These are phyloP conservation scores for Citrullus amarus DNA, from an alignment of 306 rosid species.

Conservation along the genomic window DNA sequence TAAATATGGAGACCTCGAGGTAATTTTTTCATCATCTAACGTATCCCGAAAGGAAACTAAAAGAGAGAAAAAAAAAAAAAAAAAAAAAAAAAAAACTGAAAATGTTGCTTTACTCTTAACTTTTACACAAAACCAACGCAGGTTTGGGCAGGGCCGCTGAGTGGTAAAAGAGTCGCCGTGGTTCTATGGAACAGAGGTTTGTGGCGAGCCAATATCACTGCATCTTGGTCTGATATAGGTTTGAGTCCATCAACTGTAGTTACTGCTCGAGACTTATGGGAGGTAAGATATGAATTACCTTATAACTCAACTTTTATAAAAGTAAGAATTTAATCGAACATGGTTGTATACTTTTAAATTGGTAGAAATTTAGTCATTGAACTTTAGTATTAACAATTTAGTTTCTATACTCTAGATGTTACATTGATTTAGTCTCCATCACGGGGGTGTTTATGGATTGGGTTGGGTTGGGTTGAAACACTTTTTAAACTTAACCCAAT, in stretches of 20 bases:
- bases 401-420: no score
- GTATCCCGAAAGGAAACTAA: neutral
- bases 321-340: no score
- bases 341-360: no score
- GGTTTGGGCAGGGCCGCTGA: conserved; percentile 76
- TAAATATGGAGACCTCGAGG: conserved; percentile 43
- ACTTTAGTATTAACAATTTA: no score
- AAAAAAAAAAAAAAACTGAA: neutral
- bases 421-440: no score
- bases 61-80: neutral
- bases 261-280: conserved; percentile 54
- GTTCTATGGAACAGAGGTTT: conserved; percentile 57
- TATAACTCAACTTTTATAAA: no score
- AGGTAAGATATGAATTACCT: conserved; percentile 23
- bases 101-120: neutral
- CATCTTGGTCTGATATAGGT: conserved; percentile 55
- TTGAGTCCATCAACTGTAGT: conserved; percentile 22
- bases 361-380: no score
- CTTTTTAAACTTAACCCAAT: no score
- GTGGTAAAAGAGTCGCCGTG: conserved; percentile 32
- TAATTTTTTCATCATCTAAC: conserved; percentile 10
- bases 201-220: conserved; percentile 35
- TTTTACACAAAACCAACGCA: conserved; percentile 10
- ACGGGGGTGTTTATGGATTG: no score
- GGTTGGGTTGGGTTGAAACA: no score